These are phyloP conservation scores for Aspergillus latus DNA, from an alignment of 2,329 filamentous ascomycete species.

Conservation along the genomic window DNA sequence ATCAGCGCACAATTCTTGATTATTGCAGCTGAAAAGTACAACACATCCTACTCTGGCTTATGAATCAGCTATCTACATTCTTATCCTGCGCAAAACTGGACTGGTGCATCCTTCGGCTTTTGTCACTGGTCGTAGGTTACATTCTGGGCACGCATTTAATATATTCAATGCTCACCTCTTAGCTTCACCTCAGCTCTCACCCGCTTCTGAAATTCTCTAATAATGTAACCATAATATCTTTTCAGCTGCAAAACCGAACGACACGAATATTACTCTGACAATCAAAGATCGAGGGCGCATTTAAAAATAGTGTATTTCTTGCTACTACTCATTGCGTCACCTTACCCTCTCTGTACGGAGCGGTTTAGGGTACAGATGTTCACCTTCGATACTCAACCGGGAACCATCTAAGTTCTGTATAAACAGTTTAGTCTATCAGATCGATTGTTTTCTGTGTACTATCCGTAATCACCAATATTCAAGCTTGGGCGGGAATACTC, in stretches of 20 bases:
- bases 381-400: no score
- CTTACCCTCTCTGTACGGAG: neutral
- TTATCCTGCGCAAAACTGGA: neutral
- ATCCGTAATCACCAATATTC: no score
- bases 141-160: neutral
- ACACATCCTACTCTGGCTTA: neutral
- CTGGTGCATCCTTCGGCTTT: neutral
- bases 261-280: neutral
- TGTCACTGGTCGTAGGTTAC: neutral
- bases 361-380: neutral
- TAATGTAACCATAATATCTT: no score
- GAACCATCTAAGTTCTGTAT: no score
- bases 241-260: no score
- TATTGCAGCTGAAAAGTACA: neutral
- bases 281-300: no score
- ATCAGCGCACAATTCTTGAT: conserved; percentile 1
- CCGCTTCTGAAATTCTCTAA: neutral
- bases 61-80: neutral
- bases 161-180: neutral
- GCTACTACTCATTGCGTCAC: no score
- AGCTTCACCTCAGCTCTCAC: conserved; percentile 2
- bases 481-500: no score
- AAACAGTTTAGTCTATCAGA: no score
- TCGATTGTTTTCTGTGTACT: no score
- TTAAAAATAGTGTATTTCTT: no score